Conservation (phyloP, 2,329 filamentous ascomycete genomes). For the Phialemoniopsis sp. region DNA sequence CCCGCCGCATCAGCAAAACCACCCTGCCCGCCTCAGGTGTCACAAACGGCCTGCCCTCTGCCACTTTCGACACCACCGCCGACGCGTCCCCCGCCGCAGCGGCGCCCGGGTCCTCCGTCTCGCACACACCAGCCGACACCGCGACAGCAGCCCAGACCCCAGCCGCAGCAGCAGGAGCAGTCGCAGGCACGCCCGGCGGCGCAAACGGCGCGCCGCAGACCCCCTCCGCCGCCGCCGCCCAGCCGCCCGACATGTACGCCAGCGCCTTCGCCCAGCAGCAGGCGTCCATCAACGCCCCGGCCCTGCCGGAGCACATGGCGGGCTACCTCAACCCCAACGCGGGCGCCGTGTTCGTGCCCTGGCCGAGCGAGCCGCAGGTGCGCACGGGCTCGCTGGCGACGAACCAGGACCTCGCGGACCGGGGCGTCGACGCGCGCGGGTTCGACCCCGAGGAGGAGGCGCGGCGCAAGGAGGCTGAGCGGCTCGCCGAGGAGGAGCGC, state of each 20-base stretch:
- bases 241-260: neutral
- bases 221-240: neutral
- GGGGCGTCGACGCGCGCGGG: slow-evolving; percentile 56
- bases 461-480: slow-evolving; percentile 41
- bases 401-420: slow-evolving; percentile 57
- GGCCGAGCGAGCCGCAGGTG: slow-evolving; percentile 70
- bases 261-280: slow-evolving; percentile 1
- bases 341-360: slow-evolving; percentile 65
- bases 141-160: slow-evolving; percentile 17
- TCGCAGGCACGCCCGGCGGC: slow-evolving; percentile 9
- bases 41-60: slow-evolving; percentile 29
- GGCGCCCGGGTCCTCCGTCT: neutral
- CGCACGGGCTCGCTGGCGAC: slow-evolving; percentile 62
- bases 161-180: slow-evolving; percentile 10
- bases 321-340: slow-evolving; percentile 51
- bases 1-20: slow-evolving; percentile 74
- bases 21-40: slow-evolving; percentile 65
- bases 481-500: slow-evolving; percentile 34
- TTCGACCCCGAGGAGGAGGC: slow-evolving; percentile 56
- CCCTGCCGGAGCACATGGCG: slow-evolving; percentile 43
- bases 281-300: slow-evolving; percentile 14
- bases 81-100: slow-evolving; percentile 17
- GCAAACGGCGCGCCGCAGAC: slow-evolving; percentile 1
- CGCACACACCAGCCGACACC: slow-evolving; percentile 6
- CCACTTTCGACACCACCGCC: slow-evolving; percentile 22